These are phyloP conservation scores for Alternaria dauci DNA, from an alignment of 2,329 filamentous ascomycete genomes.

Conservation along the genomic window DNA sequence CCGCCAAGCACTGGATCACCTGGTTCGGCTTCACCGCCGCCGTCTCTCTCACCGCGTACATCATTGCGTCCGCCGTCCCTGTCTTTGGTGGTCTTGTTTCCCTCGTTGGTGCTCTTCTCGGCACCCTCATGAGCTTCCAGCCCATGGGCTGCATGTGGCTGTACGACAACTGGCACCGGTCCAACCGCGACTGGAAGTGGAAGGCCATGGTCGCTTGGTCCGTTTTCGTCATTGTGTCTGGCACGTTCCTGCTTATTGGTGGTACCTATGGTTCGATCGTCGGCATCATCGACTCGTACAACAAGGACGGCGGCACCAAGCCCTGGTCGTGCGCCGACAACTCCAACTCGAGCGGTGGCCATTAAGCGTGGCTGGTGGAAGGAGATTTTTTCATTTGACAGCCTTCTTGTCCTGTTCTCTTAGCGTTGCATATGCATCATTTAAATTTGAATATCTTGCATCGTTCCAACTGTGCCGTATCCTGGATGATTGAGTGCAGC, in stretches of 20 bases:
- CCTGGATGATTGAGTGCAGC: background rate
- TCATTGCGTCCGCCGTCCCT: constrained; percentile 39
- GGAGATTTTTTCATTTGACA: background rate
- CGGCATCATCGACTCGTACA: constrained; percentile 39
- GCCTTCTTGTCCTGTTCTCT: background rate
- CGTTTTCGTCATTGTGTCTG: constrained; percentile 33
- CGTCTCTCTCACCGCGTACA: constrained; percentile 28
- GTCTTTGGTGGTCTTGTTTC: constrained; percentile 39
- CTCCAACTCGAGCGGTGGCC: constrained; percentile 27
- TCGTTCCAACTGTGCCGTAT: background rate
- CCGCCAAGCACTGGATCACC: constrained; percentile 35
- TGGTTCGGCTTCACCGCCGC: constrained; percentile 36
- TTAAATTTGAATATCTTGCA: constrained; percentile 4
- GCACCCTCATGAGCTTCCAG: constrained; percentile 38
- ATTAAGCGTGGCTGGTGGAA: background rate
- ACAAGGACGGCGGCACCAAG: constrained; percentile 30
- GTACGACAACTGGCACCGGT: constrained; percentile 35
- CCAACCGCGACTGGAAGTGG: constrained; percentile 23
- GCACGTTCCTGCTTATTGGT: constrained; percentile 34
- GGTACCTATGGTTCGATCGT: constrained; percentile 40
- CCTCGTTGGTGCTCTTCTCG: constrained; percentile 37
- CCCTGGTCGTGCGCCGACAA: constrained; percentile 41
- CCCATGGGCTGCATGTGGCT: constrained; percentile 43
- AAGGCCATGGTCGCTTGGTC: constrained; percentile 34
- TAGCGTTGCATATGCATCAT: constrained; percentile 5